Conservation (phyloP, 768 basidiomycete species). For the Leccinum imitatum region DNA sequence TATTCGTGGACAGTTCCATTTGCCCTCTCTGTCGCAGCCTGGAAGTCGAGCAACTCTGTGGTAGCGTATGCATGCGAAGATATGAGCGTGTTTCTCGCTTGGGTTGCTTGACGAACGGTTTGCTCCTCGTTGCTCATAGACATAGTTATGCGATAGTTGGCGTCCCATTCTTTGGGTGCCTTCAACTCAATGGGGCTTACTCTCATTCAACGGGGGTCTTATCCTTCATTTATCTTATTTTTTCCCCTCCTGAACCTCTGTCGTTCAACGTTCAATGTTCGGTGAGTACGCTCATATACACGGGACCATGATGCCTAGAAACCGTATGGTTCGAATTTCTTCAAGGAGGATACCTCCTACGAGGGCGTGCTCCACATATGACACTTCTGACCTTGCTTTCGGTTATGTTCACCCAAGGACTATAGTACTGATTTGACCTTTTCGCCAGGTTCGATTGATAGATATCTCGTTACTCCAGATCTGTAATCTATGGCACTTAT, state of each 20-base stretch:
- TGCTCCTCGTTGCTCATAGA: constrained; percentile 76
- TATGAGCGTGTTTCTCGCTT: constrained; percentile 63
- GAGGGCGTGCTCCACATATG: constrained; percentile 76
- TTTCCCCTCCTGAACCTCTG: constrained; percentile 54
- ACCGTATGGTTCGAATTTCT: constrained; percentile 76
- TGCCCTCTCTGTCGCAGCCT: constrained; percentile 57
- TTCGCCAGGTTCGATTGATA: not conserved
- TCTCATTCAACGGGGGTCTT: constrained; percentile 60
- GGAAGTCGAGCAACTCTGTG: constrained; percentile 35
- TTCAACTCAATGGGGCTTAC: constrained; percentile 93
- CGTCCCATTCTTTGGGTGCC: constrained; percentile 34
- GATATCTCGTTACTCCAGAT: not conserved
- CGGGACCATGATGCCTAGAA: constrained; percentile 53
- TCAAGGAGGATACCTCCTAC: constrained; percentile 76
- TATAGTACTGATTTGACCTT: constrained; percentile 7
- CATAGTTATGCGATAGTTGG: constrained; percentile 85
- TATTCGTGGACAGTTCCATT: constrained; percentile 36
- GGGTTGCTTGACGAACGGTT: constrained; percentile 38
- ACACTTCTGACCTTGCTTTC: constrained; percentile 41
- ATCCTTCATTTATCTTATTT: constrained; percentile 36
- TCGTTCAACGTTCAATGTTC: constrained; percentile 37
- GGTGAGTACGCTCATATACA: constrained; percentile 26
- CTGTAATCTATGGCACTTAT: not conserved
- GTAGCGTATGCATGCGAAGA: constrained; percentile 64
- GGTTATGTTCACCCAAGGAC: not conserved